Conservation (phyloP, 2,329 filamentous ascomycete genomes). For the Seiridium unicorne region DNA sequence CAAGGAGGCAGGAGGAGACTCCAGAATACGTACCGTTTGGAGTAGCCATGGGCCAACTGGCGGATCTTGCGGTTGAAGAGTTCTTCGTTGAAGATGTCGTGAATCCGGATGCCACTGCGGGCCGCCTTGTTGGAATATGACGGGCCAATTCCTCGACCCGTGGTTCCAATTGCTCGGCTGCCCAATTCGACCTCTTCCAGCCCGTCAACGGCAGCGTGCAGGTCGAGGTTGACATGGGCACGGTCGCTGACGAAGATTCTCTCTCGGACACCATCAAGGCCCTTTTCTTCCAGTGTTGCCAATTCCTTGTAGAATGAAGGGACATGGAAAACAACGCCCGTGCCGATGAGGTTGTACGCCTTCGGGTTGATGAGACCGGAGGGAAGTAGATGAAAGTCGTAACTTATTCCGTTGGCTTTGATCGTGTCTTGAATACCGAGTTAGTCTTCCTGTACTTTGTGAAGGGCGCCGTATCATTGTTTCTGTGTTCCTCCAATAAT, state of each 20-base stretch:
- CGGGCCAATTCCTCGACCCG: constrained; percentile 32
- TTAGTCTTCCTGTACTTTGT: neutral
- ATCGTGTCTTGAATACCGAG: neutral
- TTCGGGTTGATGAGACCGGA: constrained; percentile 71
- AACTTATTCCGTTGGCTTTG: constrained; percentile 11
- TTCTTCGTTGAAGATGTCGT: constrained; percentile 66
- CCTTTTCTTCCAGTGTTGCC: constrained; percentile 57
- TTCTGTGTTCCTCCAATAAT: too few species aligned
- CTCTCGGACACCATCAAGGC: constrained; percentile 51
- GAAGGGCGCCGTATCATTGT: too few species aligned
- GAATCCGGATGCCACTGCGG: constrained; percentile 64
- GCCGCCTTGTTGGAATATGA: constrained; percentile 49
- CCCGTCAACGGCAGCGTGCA: constrained; percentile 65
- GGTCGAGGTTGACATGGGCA: constrained; percentile 61
- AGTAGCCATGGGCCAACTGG: constrained; percentile 58
- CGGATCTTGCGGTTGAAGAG: constrained; percentile 67
- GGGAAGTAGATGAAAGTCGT: constrained; percentile 26
- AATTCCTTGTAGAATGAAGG: constrained; percentile 67
- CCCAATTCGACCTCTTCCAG: constrained; percentile 58
- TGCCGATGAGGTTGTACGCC: constrained; percentile 70
- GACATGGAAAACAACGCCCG: constrained; percentile 47
- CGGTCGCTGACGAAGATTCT: constrained; percentile 63
- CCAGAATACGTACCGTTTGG: constrained; percentile 38
- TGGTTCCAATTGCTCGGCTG: constrained; percentile 40
- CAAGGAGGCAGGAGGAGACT: too few species aligned